Evolutionary conservation across 768 basidiomycete species (phyloP).

Genomic region (Mycena vitilis): DNA sequence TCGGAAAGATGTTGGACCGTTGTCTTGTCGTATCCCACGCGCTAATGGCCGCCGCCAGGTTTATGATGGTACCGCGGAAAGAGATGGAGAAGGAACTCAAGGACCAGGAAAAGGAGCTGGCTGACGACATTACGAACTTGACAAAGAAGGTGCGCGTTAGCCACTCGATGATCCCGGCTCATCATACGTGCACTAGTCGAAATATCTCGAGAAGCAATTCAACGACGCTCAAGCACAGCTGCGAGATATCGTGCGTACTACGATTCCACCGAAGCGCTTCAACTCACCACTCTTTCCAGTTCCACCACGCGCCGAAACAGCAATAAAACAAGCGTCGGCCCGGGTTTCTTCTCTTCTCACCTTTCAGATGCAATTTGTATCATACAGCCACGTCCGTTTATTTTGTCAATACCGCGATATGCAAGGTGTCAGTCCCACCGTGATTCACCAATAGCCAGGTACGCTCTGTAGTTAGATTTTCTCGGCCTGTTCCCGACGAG

Average conservation of each 20-base stretch:
- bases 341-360: not conserved
- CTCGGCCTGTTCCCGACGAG: no score
- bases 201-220: slow-evolving; percentile 94
- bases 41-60: slow-evolving; percentile 63
- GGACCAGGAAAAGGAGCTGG: slow-evolving; percentile 81
- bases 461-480: no score
- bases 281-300: slow-evolving; percentile 49
- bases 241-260: slow-evolving; percentile 78
- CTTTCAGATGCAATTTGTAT: slow-evolving; percentile 25
- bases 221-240: slow-evolving; percentile 90
- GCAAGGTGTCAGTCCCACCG: no score
- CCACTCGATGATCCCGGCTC: not conserved
- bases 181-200: slow-evolving; percentile 60
- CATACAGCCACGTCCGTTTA: slow-evolving; percentile 19
- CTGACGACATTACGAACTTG: slow-evolving; percentile 84
- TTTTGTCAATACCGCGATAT: not conserved
- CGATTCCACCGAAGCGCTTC: not conserved
- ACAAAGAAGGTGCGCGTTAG: slow-evolving; percentile 79
- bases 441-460: no score
- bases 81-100: slow-evolving; percentile 84
- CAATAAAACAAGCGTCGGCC: slow-evolving; percentile 34
- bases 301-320: slow-evolving; percentile 64
- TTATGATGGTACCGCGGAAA: slow-evolving; percentile 85
- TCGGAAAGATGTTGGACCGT: slow-evolving; percentile 88
- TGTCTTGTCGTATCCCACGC: slow-evolving; percentile 19